Evolutionary conservation across 306 rosid genomes (phyloP), one percentile per base, ranked within the genome.

Genomic region (Lithocarpus polystachyus): DNA sequence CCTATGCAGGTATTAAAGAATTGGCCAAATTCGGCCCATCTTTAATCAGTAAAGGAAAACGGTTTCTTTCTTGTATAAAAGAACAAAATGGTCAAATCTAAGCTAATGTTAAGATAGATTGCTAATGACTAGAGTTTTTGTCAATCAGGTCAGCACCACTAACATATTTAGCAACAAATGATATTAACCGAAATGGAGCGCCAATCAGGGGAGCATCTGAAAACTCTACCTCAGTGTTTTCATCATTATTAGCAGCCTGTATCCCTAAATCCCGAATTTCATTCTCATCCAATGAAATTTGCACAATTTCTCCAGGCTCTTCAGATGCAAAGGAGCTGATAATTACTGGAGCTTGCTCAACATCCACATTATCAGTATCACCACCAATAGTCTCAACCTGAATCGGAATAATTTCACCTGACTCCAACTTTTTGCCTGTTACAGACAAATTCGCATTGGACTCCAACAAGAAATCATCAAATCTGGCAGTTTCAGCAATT

Each of bases 151-250:
- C 99, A 62, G 96, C 94, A 31, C 99, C 97, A 81, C 97, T 95
- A 26, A 95, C 97, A 72, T 86, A 93, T 56, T 90, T 91, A 14
- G 99, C 95, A 79, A 95, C 88, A 81, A 90, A 92, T 26, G 97
- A 95, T 61, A 92, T 84, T 57, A 95, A 77, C 62, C 98, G 95
- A 79, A 90, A 91, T 48, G 99, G 99, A 72, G 99, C 97, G 22
- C 99, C 99, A 5, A 90, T 85, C 20, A 92, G 82, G 76, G 99
- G 99, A 76, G 99, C 90, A 85, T 91, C 99, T n/a, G 83, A 76
- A 67, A 95, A 57, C 20, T 92, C 82, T 82, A 90, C 87, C 51
- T 9, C 73, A 40, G 56, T 87, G 2, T 84, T 74, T 71, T 80
- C 89, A 75, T 76, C 91, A 76, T 72, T 72, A 73, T 68, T 75